These are phyloP conservation scores for Kazachstania africana DNA, from an alignment of 805 yeast genomes.

Conservation along the genomic window DNA sequence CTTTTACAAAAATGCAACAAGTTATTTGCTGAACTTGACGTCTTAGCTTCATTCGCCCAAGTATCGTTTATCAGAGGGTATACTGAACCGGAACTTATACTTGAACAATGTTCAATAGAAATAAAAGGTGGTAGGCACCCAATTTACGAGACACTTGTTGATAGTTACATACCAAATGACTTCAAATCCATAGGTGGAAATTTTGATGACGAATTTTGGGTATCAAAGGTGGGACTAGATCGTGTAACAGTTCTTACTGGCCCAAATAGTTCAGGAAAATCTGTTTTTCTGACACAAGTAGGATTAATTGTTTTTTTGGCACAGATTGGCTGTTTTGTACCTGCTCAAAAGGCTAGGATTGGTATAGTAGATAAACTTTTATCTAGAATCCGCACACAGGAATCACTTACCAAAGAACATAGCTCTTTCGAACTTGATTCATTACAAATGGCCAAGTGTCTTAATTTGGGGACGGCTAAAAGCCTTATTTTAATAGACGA, in stretches of 20 bases:
- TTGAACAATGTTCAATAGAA: conserved; percentile 16
- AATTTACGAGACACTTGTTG: conserved; percentile 30
- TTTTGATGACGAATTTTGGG: conserved; percentile 5
- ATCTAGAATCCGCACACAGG: conserved; percentile 34
- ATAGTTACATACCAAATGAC: conserved; percentile 34
- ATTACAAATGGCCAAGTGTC: conserved; percentile 32
- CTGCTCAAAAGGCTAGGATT: conserved; percentile 35
- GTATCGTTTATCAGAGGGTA: conserved; percentile 21
- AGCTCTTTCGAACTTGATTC: conserved; percentile 44
- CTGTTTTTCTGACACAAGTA: conserved; percentile 37
- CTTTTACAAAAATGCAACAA: conserved; percentile 12
- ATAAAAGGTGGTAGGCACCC: conserved; percentile 37
- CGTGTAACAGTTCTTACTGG: conserved; percentile 35
- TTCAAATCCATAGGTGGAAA: conserved; percentile 20
- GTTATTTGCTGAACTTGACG: conserved; percentile 29
- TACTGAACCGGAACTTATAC: conserved; percentile 24
- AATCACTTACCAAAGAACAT: conserved; percentile 29
- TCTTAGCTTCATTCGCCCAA: conserved; percentile 26
- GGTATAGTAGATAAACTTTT: conserved; percentile 38
- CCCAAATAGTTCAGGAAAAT: conserved; percentile 41
- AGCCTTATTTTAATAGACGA: conserved; percentile 41
- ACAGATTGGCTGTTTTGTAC: conserved; percentile 45
- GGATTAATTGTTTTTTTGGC: conserved; percentile 39
- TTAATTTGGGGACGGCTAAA: conserved; percentile 28
- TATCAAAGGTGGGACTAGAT: conserved; percentile 10